These are phyloP conservation scores for Apiospora phragmitis DNA, from an alignment of 2,329 filamentous ascomycete species.

Conservation along the genomic window DNA sequence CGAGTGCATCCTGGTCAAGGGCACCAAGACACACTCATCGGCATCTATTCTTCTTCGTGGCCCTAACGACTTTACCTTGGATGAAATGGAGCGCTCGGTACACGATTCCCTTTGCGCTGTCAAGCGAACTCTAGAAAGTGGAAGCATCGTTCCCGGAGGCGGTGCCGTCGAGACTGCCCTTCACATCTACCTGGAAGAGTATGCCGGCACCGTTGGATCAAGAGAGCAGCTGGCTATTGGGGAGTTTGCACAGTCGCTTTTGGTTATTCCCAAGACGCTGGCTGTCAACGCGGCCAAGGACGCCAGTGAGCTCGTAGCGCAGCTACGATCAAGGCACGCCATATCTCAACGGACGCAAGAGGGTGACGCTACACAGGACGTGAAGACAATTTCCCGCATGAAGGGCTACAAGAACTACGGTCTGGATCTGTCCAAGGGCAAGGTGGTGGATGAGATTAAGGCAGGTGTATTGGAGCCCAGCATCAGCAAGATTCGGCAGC, in stretches of 20 bases:
- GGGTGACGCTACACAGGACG: slow-evolving; percentile 79
- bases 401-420: slow-evolving; percentile 99
- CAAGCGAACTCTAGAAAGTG: slow-evolving; percentile 95
- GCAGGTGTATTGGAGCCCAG: slow-evolving; percentile 93
- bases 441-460: slow-evolving; percentile 91
- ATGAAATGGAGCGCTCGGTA: slow-evolving; percentile 98
- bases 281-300: slow-evolving; percentile 98
- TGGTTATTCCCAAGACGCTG: slow-evolving; percentile 93
- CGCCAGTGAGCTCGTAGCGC: slow-evolving; percentile 89
- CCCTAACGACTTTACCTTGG: slow-evolving; percentile 92
- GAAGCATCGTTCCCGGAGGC: slow-evolving; percentile 93
- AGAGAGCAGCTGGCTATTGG: slow-evolving; percentile 97
- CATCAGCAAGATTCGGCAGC: slow-evolving; percentile 96
- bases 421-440: slow-evolving; percentile 83
- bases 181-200: slow-evolving; percentile 98
- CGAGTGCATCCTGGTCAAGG: slow-evolving; percentile 95
- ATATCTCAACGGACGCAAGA: slow-evolving; percentile 90
- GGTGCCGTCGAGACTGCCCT: slow-evolving; percentile 98
- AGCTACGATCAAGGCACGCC: slow-evolving; percentile 91
- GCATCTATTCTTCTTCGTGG: slow-evolving; percentile 96
- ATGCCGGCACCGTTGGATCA: slow-evolving; percentile 94
- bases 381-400: slow-evolving; percentile 86
- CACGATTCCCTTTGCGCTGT: slow-evolving; percentile 97
- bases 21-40: slow-evolving; percentile 90
- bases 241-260: slow-evolving; percentile 92